Conservation (phyloP, 257 asterid species). For the Cynanchum wilfordii region DNA sequence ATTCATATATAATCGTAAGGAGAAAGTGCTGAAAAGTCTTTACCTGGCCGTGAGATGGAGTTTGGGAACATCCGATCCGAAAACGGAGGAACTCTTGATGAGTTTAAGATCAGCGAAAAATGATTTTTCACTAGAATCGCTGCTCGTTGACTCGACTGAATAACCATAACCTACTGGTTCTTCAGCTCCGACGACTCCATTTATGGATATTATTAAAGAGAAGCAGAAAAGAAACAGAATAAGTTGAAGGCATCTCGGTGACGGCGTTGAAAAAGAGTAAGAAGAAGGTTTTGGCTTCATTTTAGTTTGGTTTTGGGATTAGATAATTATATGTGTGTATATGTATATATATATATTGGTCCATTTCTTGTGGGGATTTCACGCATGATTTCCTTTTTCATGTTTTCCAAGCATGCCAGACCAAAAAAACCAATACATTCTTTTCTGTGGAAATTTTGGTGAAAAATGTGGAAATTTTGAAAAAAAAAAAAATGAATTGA, state of each 20-base stretch:
- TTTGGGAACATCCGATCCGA: constrained; percentile 27
- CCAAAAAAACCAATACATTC: no score
- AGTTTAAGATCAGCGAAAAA: constrained; percentile 54
- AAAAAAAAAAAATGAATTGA: no score
- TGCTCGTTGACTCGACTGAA: constrained; percentile 33
- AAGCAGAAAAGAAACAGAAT: background rate
- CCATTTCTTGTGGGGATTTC: no score
- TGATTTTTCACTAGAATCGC: constrained; percentile 31
- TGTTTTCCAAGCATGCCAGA: no score
- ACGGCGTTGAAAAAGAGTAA: background rate
- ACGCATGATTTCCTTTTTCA: no score
- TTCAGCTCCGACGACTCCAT: background rate
- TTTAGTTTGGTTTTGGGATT: no score
- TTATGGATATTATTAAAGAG: background rate
- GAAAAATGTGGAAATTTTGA: no score
- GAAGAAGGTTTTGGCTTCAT: constrained; percentile 1
- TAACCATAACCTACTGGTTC: constrained; percentile 54
- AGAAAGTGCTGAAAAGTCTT: background rate
- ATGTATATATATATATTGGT: no score
- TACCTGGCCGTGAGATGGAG: constrained; percentile 38
- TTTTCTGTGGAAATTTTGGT: no score
- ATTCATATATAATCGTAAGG: background rate
- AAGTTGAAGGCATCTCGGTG: background rate
- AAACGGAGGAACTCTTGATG: constrained; percentile 41
- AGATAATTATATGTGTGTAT: no score